A percentile compares a stretch with the other conserved stretches of the same genome.
These are phyloP conservation scores for Dactylellina sp. DNA, from an alignment of 2,329 filamentous ascomycete genomes.

Conservation along the genomic window DNA sequence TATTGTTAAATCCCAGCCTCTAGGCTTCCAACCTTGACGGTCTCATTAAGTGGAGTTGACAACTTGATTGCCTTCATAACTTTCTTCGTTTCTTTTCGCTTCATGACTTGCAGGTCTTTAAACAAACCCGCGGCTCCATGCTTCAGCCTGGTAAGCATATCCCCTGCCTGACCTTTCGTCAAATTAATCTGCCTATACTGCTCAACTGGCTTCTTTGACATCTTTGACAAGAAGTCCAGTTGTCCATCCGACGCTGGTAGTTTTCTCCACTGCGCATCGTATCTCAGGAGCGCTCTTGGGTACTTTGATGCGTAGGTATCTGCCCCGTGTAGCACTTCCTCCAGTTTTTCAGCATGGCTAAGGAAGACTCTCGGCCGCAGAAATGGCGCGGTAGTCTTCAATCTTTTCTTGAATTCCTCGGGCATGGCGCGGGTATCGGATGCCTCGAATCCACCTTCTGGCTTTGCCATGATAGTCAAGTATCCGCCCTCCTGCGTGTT, in stretches of 20 bases:
- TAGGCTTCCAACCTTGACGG: constrained; percentile 31
- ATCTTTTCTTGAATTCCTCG: constrained; percentile 18
- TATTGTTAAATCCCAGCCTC: neutral
- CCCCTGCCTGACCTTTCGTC: constrained; percentile 82
- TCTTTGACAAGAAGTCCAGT: constrained; percentile 74
- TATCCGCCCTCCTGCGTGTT: constrained; percentile 63
- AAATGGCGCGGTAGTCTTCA: constrained; percentile 68
- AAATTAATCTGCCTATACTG: constrained; percentile 33
- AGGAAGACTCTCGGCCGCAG: constrained; percentile 76
- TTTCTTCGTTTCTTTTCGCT: constrained; percentile 66
- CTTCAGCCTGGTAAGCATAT: constrained; percentile 93
- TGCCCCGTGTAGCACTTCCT: constrained; percentile 77
- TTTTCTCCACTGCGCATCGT: constrained; percentile 76
- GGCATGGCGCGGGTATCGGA: constrained; percentile 62
- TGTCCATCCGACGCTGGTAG: constrained; percentile 74
- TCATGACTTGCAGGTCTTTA: constrained; percentile 69
- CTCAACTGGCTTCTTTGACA: constrained; percentile 67
- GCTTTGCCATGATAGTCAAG: constrained; percentile 56
- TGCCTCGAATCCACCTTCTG: constrained; percentile 54
- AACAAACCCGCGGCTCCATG: constrained; percentile 80
- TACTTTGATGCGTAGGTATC: constrained; percentile 80
- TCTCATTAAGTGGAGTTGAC: constrained; percentile 30
- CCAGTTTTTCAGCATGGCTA: constrained; percentile 73
- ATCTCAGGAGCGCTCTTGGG: constrained; percentile 74
- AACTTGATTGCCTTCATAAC: constrained; percentile 56